Evolutionary conservation across 108 stramenopile genomes (phyloP), one percentile per base, ranked within the genome.

Genomic region (Fragilaria radians): DNA sequence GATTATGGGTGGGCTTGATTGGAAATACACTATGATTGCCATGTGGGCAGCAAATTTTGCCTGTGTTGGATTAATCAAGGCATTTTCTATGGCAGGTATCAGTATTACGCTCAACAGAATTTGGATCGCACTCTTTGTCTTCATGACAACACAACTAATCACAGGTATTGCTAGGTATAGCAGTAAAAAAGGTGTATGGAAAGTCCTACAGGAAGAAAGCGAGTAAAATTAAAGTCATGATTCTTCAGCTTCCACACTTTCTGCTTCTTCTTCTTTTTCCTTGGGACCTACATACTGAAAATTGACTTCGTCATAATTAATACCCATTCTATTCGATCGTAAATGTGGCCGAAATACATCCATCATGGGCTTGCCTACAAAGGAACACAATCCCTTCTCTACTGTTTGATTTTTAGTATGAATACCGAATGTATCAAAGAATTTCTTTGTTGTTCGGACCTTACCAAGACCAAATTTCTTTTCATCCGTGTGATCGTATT

Each of bases 1-100:
- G 19, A 62, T 92, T 26, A 95, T 96, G 93, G 95, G 93, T 59
- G 95, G 90, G n/a, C 46, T 82, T 57, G 95, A 96, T 72, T 96
- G 93, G 93, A 65, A 79, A 24, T 93, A 81, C 54, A 76, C 88
- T 2, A 92, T 91, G 86, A 42, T 71, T 36, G 80, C 81, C 32
- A 94, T 96, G 93, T 92, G 92, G 92, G 58, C 78, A 24, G 88
- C 95, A n/a, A 92, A 93, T 57, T 26, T 93, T 36, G 76, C 78
- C 1, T 82, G 83, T 36, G 71, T 93, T 31, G 86, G 77, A 14
- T 82, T 86, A 74, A 54, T 94, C n/a, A 57, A 66, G 47, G 58
- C 57, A 24, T 78, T 73, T 74, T 58, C 70, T 23, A 64, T 59
- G 32, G 59, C 49, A 19, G 69, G 67, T 22, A n/a, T n/a, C n/a